Base-by-base conservation (phyloP, 106 monocot species). In the Dendrobium catenatum region DNA sequence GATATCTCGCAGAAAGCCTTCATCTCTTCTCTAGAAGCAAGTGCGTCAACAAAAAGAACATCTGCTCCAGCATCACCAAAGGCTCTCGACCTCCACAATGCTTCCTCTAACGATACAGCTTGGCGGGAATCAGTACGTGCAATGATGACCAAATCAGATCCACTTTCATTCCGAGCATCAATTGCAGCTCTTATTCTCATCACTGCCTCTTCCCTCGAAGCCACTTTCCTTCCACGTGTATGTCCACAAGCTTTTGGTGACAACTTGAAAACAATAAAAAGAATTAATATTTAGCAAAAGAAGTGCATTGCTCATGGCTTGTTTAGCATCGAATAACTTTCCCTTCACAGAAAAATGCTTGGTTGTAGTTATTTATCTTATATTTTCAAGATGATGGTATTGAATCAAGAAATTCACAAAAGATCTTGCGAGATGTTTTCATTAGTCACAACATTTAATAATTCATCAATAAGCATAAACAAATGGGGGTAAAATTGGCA, bases 231-330 rank as follows among this genome's bases (percentile, higher is more conserved):
- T 81, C 98, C 98, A 18, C 68, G 88, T 55, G 98, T 99, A 86
- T 99, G 95, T 2, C 98, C 98, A 78, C 98, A 99, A 27, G 98
- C 98, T 95, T 99, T 98, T 82, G 98, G 98, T 75, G 95, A 83
- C 43, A 91, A 86, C 97, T 98, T 66, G 68, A 58, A 13, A 82
- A 81, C 10, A 42, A 67, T 68, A 1, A 59, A 17, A 73, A 82
- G 59, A 22, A 83, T 58, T 61, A 80, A 27, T 17, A 66, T 54
- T 56, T 47, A 49, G 8, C 5, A 58, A 17, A 58, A 22, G 61
- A 61, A 22, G 20, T 22, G 22, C n/a, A n/a, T 61, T 61, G 22
- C 51, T 51, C 13, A 7, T 61, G 20, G 22, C 61, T 61, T 61
- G 61, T 61, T 61, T 22, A 61, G n/a, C 64, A 77, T 70, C 70